Evolutionary conservation across 1,139 yeast genomes (phyloP).

Genomic region (Yamadazyma aaseri): DNA sequence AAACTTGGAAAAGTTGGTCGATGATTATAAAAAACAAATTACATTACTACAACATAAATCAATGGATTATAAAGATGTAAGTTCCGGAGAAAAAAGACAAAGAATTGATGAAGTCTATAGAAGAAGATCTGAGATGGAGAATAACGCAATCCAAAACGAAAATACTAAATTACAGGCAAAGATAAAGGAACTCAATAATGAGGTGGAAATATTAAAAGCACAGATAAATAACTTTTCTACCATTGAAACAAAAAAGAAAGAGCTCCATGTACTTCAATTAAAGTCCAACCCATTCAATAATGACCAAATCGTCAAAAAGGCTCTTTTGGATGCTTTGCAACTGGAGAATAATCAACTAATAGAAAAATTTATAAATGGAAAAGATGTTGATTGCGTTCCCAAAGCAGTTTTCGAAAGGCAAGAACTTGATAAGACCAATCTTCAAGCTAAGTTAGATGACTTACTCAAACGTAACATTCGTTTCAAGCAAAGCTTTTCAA

Average conservation of each 20-base stretch:
- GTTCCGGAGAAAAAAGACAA: constrained; percentile 25
- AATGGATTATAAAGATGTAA: constrained; percentile 23
- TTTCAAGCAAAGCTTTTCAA: constrained; percentile 61
- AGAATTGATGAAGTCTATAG: constrained; percentile 22
- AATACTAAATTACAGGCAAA: constrained; percentile 40
- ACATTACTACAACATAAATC: constrained; percentile 37
- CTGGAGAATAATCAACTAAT: constrained; percentile 63
- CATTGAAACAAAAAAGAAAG: constrained; percentile 30
- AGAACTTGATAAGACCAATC: constrained; percentile 50
- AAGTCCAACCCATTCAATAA: constrained; percentile 65
- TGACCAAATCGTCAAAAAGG: constrained; percentile 63
- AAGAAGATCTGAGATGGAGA: constrained; percentile 24
- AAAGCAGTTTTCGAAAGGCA: constrained; percentile 64
- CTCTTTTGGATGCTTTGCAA: constrained; percentile 49
- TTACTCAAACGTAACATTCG: constrained; percentile 58
- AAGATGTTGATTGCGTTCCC: constrained; percentile 41
- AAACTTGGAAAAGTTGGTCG: constrained; percentile 52
- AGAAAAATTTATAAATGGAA: constrained; percentile 19
- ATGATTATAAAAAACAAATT: constrained; percentile 56
- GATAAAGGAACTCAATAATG: constrained; percentile 33
- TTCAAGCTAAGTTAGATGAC: constrained; percentile 51
- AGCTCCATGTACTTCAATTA: constrained; percentile 57
- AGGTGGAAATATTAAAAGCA: constrained; percentile 10
- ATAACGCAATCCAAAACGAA: constrained; percentile 37
- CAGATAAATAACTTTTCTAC: constrained; percentile 18